phyloP scores from a whole-genome alignment of 768 basidiomycete genomes.

The Collybia sordida region DNA sequence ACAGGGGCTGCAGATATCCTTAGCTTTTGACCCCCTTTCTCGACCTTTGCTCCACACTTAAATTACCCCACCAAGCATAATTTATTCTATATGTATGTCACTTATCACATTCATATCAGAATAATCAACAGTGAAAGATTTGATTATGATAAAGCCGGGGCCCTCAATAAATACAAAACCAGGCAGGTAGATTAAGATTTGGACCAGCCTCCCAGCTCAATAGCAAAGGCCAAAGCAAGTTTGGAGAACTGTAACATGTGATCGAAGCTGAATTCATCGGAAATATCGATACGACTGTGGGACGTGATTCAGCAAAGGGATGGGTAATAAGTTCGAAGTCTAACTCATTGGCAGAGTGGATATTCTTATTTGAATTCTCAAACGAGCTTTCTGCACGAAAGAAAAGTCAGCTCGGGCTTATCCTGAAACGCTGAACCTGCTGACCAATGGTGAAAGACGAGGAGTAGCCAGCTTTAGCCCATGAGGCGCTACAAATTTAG shows the following conservation, averaged over 20 bases:
- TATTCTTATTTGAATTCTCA: conserved; percentile 77
- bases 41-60: no score
- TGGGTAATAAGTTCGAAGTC: conserved; percentile 26
- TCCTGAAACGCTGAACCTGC: conserved; percentile 21
- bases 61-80: no score
- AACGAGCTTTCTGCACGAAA: conserved; percentile 59
- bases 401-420: conserved; percentile 11
- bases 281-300: conserved; percentile 76
- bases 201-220: conserved; percentile 65
- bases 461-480: conserved; percentile 84
- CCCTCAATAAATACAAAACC: background rate
- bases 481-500: conserved; percentile 57
- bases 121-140: background rate
- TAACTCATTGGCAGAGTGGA: conserved; percentile 81
- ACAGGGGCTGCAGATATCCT: no score
- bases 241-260: conserved; percentile 92
- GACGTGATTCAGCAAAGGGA: conserved; percentile 13
- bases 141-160: background rate
- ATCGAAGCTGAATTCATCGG: conserved; percentile 84
- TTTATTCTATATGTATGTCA: background rate
- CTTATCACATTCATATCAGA: no score
- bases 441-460: conserved; percentile 81
- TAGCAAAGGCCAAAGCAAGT: conserved; percentile 74
- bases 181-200: conserved; percentile 8
- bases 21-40: no score